Evolutionary conservation across 306 rosid species (phyloP), one percentile per base, ranked within the genome.

Genomic region (Vachellia pachyceras): DNA sequence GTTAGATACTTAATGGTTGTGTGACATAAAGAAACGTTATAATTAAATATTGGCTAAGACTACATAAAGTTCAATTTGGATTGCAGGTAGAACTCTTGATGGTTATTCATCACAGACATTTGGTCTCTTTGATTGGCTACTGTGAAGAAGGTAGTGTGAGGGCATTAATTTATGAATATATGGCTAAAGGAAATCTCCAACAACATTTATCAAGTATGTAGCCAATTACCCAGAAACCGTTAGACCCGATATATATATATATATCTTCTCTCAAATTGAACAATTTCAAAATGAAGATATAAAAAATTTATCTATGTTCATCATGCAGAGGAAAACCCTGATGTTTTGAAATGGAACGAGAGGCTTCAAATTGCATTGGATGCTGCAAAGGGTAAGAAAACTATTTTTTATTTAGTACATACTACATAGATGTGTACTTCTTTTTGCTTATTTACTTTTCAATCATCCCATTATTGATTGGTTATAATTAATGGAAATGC

Each of bases 81-180:
- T 25, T 63, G 87, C 75, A 84, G 82, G 82, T 80, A 6, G 64
- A 83, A 18, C 66, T 83, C 45, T 10, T 83, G 46, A 78, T 55
- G 72, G 29, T 78, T 41, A 75, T 83, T 78, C 77, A 83, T 73
- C 86, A 83, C 6, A 40, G 80, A 15, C 69, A 83, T 29, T 55
- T 86, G 45, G 84, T 76, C 18, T 74, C 77, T 55, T 86, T 87
- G 0, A 57, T 84, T 71, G 87, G 90, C 1, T 87, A 84, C 23
- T 87, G 87, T 49, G 73, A 84, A 4, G 84, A 82, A 23, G 84
- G 83, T 3, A 11, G 18, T 11, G 44, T 41, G 15, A 81, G 49
- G 71, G 86, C 82, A 0, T 83, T 87, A 15, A 76, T 84, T 54
- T 87, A 84, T 40, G 87, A 84, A 70, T 69, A 75, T n/a, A 79